Conservation (phyloP, 1,284 basidiomycete species). For the Ustilago lituana region DNA sequence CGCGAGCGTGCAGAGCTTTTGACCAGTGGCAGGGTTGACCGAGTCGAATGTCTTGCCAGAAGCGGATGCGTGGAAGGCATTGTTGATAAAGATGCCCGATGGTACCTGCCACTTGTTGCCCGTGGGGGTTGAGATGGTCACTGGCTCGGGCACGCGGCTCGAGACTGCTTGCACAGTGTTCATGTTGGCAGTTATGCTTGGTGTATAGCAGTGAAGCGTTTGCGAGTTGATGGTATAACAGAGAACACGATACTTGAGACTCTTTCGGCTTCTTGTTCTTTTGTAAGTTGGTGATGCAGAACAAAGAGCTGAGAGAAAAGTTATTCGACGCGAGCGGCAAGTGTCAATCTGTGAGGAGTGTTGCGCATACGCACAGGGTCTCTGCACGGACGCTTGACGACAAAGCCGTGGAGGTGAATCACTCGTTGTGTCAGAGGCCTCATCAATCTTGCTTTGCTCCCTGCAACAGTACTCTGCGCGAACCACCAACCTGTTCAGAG, state of each 20-base stretch:
- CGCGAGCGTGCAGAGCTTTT: slow-evolving; percentile 44
- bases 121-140: slow-evolving; percentile 62
- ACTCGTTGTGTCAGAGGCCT: too few relatives aligned
- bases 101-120: slow-evolving; percentile 49
- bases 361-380: too few relatives aligned
- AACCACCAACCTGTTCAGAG: too few relatives aligned
- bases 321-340: too few relatives aligned
- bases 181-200: slow-evolving; percentile 10
- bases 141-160: slow-evolving; percentile 11
- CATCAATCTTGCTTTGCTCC: too few relatives aligned
- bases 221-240: too few relatives aligned
- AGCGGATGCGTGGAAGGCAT: slow-evolving; percentile 43
- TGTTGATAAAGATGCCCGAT: slow-evolving; percentile 58
- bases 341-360: too few relatives aligned
- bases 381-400: not conserved
- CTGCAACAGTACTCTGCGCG: too few relatives aligned
- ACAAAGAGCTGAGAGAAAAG: too few relatives aligned
- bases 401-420: slow-evolving; percentile 70
- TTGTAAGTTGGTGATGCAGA: slow-evolving; percentile 2
- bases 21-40: slow-evolving; percentile 55
- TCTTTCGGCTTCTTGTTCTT: not conserved
- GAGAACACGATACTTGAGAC: too few relatives aligned
- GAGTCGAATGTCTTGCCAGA: slow-evolving; percentile 54
- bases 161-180: slow-evolving; percentile 9
- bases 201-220: too few relatives aligned